phyloP scores from a whole-genome alignment of 2,329 filamentous ascomycete species.

The Ceratocystis eucalypticola region DNA sequence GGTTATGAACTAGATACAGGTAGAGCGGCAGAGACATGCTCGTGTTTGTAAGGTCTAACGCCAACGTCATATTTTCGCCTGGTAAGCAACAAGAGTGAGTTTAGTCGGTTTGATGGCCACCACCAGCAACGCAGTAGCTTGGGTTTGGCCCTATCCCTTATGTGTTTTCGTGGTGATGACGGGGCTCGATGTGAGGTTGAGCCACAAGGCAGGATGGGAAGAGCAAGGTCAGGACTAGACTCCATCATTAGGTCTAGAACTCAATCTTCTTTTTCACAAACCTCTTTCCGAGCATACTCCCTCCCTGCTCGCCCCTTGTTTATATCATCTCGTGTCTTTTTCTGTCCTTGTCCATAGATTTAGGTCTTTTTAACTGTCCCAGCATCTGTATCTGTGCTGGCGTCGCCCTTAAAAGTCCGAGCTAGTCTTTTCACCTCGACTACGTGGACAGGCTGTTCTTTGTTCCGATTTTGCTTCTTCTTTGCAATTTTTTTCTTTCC shows the following conservation, averaged over 20 bases:
- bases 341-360: neutral
- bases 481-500: neutral
- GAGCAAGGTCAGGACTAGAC: neutral
- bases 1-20: no score
- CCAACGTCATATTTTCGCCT: no score
- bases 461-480: neutral
- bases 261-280: neutral
- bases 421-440: neutral
- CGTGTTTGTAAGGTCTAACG: no score
- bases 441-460: slow-evolving; percentile 2
- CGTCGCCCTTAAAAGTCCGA: neutral
- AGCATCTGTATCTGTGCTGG: neutral
- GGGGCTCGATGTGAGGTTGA: neutral
- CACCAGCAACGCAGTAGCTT: neutral
- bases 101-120: neutral
- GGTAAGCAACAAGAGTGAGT: no score
- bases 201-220: neutral
- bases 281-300: neutral
- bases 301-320: neutral
- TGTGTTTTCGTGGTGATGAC: neutral
- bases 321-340: neutral
- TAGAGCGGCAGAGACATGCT: no score
- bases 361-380: neutral
- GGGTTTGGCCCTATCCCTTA: neutral
- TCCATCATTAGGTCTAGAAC: neutral